phyloP scores from a whole-genome alignment of 139 green algal species.

The Micractinium sp. region DNA sequence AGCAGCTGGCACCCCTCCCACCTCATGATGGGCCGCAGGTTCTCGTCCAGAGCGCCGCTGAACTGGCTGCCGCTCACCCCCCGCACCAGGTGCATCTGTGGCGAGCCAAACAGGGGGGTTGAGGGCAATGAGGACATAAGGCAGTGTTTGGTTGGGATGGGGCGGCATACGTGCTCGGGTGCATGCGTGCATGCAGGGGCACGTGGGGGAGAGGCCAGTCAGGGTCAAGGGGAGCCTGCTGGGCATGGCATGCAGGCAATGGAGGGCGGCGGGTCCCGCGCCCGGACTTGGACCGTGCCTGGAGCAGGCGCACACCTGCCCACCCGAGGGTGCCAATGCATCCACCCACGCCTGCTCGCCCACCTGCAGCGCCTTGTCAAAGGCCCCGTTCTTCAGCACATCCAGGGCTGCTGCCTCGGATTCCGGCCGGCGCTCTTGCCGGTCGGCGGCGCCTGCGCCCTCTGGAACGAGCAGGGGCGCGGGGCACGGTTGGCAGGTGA shows the following conservation, averaged over 20 bases:
- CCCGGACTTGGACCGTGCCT: no score
- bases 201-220: no score
- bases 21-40: neutral
- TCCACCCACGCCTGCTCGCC: neutral
- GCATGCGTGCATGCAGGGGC: no score
- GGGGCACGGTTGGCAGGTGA: no score
- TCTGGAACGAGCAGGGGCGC: no score
- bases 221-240: neutral
- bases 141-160: neutral
- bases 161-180: neutral
- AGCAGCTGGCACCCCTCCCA: neutral
- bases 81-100: conserved; percentile 5
- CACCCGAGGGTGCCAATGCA: no score
- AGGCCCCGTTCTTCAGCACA: neutral
- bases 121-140: neutral
- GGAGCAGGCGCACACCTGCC: no score
- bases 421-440: neutral
- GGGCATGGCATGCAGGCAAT: neutral
- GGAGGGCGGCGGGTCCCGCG: no score
- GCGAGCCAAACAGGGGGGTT: neutral
- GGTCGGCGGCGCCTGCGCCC: neutral
- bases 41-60: neutral
- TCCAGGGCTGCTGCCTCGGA: neutral
- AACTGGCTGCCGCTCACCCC: conserved; percentile 7
- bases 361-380: neutral